Conservation (phyloP, 805 yeast species). For the Saturnispora mendoncae region DNA sequence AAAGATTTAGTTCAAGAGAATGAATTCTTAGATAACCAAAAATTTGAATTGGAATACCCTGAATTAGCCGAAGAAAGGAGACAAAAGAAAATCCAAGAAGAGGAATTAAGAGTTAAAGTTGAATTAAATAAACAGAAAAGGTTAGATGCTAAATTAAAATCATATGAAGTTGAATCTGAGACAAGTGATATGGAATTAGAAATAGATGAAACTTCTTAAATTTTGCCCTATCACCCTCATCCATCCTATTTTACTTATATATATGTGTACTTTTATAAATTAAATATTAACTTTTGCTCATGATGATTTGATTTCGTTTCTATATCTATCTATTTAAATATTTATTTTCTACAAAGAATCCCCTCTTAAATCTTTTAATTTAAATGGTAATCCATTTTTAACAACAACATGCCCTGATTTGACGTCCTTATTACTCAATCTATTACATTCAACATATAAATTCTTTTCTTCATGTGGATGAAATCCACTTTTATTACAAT, state of each 20-base stretch:
- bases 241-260: neutral
- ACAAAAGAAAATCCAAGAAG: conserved; percentile 6
- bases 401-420: conserved; percentile 42
- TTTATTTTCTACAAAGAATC: neutral
- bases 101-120: conserved; percentile 4
- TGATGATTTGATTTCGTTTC: neutral
- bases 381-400: conserved; percentile 38
- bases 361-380: conserved; percentile 39
- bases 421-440: conserved; percentile 22
- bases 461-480: conserved; percentile 52
- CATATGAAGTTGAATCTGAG: conserved; percentile 6
- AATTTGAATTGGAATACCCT: conserved; percentile 23
- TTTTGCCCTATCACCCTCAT: neutral
- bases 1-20: conserved; percentile 24
- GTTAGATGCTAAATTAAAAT: neutral
- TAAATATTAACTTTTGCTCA: neutral
- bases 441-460: conserved; percentile 41
- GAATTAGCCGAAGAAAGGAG: conserved; percentile 16
- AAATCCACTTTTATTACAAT: conserved; percentile 42
- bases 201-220: too few relatives aligned
- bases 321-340: neutral
- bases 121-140: conserved; percentile 4
- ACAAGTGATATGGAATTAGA: conserved; percentile 11
- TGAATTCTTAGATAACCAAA: conserved; percentile 26
- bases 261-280: neutral